Percentiles rank a stretch among this genome's conserved stretches.
phyloP scores from a whole-genome alignment of 257 asterid species.

The Petunia axillaris region DNA sequence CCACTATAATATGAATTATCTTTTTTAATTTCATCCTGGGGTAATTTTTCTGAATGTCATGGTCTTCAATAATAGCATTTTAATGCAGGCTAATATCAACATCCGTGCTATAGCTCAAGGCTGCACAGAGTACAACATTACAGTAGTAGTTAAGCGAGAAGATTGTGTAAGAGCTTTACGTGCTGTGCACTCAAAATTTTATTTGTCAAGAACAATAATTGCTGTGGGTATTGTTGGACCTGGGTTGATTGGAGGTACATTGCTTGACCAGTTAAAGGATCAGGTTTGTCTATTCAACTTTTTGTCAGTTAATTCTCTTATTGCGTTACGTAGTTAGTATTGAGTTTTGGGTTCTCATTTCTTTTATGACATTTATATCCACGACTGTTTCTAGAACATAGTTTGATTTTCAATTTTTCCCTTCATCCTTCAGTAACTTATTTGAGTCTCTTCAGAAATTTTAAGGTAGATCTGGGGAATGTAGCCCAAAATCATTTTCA shows the following conservation, averaged over 20 bases:
- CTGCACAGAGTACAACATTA: conserved; percentile 91
- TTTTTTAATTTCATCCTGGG: background rate
- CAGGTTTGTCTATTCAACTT: conserved; percentile 57
- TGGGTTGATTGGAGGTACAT: conserved; percentile 93
- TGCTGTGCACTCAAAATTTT: conserved; percentile 98
- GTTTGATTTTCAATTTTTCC: background rate
- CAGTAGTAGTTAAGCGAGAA: conserved; percentile 91
- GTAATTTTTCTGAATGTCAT: conserved; percentile 20
- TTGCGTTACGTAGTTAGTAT: background rate
- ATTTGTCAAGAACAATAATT: conserved; percentile 86
- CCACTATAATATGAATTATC: conserved; percentile 7
- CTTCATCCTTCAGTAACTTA: background rate
- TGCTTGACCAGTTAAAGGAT: conserved; percentile 92
- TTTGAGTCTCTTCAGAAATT: conserved; percentile 7
- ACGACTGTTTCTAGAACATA: background rate
- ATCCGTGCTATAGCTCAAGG: conserved; percentile 99
- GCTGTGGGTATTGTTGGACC: conserved; percentile 98
- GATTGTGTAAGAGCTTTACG: conserved; percentile 91
- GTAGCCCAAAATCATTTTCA: background rate
- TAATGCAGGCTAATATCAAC: conserved; percentile 89
- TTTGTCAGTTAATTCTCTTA: background rate
- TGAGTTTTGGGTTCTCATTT: background rate
- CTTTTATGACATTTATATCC: conserved; percentile 8
- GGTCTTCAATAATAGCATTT: conserved; percentile 29
- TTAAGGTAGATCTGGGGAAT: background rate